Conservation (phyloP, 2,329 filamentous ascomycete species). For the Colletotrichum caudatum region DNA sequence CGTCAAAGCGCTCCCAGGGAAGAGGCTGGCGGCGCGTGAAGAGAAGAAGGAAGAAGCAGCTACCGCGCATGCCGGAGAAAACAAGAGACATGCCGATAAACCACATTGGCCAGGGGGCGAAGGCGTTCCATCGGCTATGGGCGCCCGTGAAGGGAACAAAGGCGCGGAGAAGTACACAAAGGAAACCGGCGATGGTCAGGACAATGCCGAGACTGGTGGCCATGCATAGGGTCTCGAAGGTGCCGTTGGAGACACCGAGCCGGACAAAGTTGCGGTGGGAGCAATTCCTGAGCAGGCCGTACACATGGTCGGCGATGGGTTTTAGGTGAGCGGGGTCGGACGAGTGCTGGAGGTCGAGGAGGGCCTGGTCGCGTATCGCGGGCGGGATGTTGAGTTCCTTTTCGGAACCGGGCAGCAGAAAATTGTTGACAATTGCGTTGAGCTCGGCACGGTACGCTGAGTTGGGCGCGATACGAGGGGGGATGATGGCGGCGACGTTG, state of each 20-base stretch:
- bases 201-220: constrained; percentile 58
- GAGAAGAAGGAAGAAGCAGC: constrained; percentile 61
- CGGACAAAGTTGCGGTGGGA: constrained; percentile 64
- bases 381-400: constrained; percentile 63
- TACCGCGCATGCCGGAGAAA: constrained; percentile 58
- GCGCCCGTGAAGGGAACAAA: constrained; percentile 53
- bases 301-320: constrained; percentile 60
- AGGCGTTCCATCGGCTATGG: constrained; percentile 56
- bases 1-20: constrained; percentile 62
- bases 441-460: constrained; percentile 49
- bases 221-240: constrained; percentile 61
- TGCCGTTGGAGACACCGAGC: constrained; percentile 65
- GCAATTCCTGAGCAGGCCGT: constrained; percentile 60
- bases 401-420: constrained; percentile 55
- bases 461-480: constrained; percentile 37
- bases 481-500: constrained; percentile 27
- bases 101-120: constrained; percentile 61
- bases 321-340: constrained; percentile 54
- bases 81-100: constrained; percentile 58
- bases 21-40: constrained; percentile 59
- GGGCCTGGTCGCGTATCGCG: constrained; percentile 54
- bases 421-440: constrained; percentile 55
- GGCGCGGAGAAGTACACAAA: constrained; percentile 55
- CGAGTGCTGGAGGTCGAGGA: constrained; percentile 52
- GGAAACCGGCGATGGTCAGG: constrained; percentile 55